Evolutionary conservation across 2,329 filamentous ascomycete species (phyloP), one percentile per base, ranked within the genome.

Genomic region (Fusarium goolgardi): DNA sequence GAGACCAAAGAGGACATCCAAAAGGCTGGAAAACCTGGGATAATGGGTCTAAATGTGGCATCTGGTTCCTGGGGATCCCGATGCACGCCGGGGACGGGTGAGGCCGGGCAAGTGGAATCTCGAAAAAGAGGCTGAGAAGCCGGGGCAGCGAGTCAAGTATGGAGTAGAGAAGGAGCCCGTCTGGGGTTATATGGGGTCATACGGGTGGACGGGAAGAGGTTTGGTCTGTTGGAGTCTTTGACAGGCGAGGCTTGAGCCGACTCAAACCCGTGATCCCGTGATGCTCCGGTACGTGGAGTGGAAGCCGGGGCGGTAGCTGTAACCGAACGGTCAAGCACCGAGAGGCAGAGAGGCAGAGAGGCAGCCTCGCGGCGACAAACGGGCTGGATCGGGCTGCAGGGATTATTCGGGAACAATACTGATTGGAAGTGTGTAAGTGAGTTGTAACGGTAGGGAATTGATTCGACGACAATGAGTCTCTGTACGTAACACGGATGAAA

Each of bases 241-340:
- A 59, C 56, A 68, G 63, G 65, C 49, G 61, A 71, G 57, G 69
- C 68, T 65, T 63, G 59, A 73, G 70, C 70, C 71, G 70, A 67
- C 54, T 61, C 68, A 73, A 73, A 51, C 65, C 71, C 68, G 68
- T 70, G 70, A 74, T 71, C 70, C 72, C 72, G 72, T 74, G 72
- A 74, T 74, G 59, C 72, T 73, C 72, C 72, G 72, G 70, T 61
- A 63, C 63, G 69, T 72, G 72, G 71, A 72, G 71, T 65, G 65
- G 62, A 55, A 47, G 65, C 69, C 65, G 62, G 69, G 62, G 60
- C 58, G 50, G 65, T 50, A 66, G 53, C 71, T 60, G 71, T 73
- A 73, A 61, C 72, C 70, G 70, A 74, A 70, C 70, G 66, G 70
- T 71, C 59, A 72, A 62, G 63, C 55, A 59, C 55, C 51, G 57